A percentile compares a stretch with the other conserved stretches of the same genome.
Conservation (phyloP, 306 rosid species). For the Quercus wislizeni region DNA sequence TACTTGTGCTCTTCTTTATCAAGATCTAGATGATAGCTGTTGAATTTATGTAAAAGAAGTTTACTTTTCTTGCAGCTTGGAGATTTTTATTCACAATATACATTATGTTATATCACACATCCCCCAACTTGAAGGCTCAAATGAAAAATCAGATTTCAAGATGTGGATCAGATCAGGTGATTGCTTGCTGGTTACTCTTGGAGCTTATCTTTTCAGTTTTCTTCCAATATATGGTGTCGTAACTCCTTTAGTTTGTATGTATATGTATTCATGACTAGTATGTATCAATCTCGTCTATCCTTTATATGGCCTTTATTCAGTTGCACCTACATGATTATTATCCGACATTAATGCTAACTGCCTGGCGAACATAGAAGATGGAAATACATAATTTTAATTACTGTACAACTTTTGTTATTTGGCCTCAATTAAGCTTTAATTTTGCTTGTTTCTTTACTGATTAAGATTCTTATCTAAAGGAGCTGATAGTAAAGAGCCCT, state of each 20-base stretch:
- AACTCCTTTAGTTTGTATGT: background rate
- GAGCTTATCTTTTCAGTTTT: background rate
- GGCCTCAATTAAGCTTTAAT: background rate
- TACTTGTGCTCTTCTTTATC: background rate
- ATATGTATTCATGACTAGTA: background rate
- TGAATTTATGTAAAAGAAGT: background rate
- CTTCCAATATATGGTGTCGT: background rate
- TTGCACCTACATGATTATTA: background rate
- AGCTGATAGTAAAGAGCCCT: conserved; percentile 40
- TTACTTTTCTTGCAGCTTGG: conserved; percentile 48
- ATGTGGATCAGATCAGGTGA: conserved; percentile 78
- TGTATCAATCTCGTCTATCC: background rate
- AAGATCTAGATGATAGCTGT: background rate
- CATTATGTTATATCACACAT: conserved; percentile 53
- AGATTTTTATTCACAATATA: conserved; percentile 42
- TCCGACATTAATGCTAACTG: background rate
- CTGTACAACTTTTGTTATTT: background rate
- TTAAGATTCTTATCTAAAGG: conserved; percentile 26
- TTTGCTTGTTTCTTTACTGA: conserved; percentile 17
- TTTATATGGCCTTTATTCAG: background rate
- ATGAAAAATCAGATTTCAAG: conserved; percentile 43
- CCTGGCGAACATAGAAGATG: background rate
- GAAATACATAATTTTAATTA: background rate
- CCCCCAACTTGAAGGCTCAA: conserved; percentile 48
- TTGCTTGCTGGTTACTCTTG: conserved; percentile 17